A percentile compares a stretch with the other conserved stretches of the same genome.
These are phyloP conservation scores for Umbelopsis isabellina DNA, from an alignment of 192 early-diverging fungal genomes.

Conservation along the genomic window DNA sequence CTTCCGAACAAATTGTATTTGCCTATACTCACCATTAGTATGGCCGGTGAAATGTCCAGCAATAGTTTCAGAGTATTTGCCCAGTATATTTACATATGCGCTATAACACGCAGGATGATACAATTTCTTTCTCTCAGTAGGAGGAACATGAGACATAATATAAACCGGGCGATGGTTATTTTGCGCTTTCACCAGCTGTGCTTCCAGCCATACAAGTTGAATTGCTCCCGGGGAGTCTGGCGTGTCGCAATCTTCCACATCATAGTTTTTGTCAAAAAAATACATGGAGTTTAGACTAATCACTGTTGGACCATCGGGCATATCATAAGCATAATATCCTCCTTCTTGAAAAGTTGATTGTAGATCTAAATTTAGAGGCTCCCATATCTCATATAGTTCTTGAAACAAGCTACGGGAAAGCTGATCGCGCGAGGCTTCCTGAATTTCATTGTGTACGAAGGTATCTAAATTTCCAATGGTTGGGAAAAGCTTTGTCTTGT, in stretches of 20 bases:
- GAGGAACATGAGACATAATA: conserved; percentile 33
- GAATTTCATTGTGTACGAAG: conserved; percentile 33
- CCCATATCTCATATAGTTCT: conserved; percentile 33
- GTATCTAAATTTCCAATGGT: conserved; percentile 47
- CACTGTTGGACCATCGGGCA: conserved; percentile 12
- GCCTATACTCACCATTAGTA: conserved; percentile 31
- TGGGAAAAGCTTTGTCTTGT: conserved; percentile 30
- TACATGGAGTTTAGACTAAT: conserved; percentile 9
- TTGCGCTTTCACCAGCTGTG: neutral
- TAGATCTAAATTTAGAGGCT: conserved; percentile 38
- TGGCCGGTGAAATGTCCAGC: conserved; percentile 49
- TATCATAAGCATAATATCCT: conserved; percentile 41
- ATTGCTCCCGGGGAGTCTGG: neutral
- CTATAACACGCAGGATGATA: conserved; percentile 34
- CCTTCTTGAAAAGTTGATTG: conserved; percentile 30
- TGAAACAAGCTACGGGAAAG: conserved; percentile 3
- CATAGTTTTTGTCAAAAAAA: neutral
- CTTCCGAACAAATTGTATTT: neutral
- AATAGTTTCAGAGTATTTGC: conserved; percentile 39
- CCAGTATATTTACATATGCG: conserved; percentile 36
- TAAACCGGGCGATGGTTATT: neutral
- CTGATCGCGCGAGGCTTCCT: neutral
- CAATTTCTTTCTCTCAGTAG: conserved; percentile 23
- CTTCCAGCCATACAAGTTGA: neutral
- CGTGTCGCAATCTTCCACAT: neutral